phyloP scores from a whole-genome alignment of 2,329 filamentous ascomycete species.

The Macrophomina phaseolina region DNA sequence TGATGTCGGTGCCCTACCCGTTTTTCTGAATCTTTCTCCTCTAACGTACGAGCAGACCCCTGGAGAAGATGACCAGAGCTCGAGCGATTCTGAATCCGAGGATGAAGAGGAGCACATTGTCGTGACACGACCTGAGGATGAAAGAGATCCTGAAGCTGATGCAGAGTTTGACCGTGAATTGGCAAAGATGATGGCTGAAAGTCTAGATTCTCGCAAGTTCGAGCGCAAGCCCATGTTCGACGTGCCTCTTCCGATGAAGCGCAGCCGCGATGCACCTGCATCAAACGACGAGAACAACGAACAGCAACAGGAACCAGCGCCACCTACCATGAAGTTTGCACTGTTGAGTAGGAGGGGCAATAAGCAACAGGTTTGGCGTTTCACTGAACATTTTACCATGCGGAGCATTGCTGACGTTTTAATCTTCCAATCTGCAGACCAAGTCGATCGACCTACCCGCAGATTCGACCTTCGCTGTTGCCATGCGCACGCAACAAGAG shows the following conservation, averaged over 20 bases:
- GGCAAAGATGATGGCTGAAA: constrained; percentile 98
- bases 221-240: constrained; percentile 95
- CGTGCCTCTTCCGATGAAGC: constrained; percentile 92
- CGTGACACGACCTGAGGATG: constrained; percentile 87
- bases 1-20: constrained; percentile 53
- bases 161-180: constrained; percentile 98
- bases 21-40: constrained; percentile 36
- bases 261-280: constrained; percentile 61
- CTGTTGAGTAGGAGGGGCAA: constrained; percentile 96
- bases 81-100: constrained; percentile 58
- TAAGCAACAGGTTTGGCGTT: constrained; percentile 78
- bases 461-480: constrained; percentile 92
- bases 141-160: constrained; percentile 90
- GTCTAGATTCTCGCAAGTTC: constrained; percentile 92
- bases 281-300: constrained; percentile 51
- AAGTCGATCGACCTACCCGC: constrained; percentile 87
- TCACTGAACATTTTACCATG: constrained; percentile 31
- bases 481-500: constrained; percentile 94
- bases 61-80: constrained; percentile 50
- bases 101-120: constrained; percentile 83
- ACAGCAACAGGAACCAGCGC: constrained; percentile 44
- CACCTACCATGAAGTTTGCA: constrained; percentile 88
- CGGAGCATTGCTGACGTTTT: constrained; percentile 18
- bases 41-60: constrained; percentile 46
- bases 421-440: constrained; percentile 62